Evolutionary conservation across 2,329 filamentous ascomycete species (phyloP), one percentile per base, ranked within the genome.

Genomic region (Sclerotinia trifoliorum): DNA sequence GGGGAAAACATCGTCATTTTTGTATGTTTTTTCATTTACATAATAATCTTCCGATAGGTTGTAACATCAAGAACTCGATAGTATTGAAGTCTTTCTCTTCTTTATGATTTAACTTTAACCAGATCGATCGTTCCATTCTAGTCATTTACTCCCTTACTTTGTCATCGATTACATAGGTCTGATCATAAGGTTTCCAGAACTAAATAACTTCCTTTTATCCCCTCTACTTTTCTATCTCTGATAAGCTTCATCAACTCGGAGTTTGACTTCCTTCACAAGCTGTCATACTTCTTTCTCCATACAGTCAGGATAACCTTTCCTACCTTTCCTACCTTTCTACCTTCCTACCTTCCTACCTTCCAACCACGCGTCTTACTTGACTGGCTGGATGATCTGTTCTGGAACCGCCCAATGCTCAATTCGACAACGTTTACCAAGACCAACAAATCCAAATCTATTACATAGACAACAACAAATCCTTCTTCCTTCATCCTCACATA

Each of bases 351-450:
- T 7, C 6, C 39, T 26, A 32, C 48, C 54, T 44, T 51, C 19
- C 29, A 44, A 48, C 24, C 56, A n/a, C 51, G 7, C 35, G 35
- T 62, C 24, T 8, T 52, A 67, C 56, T 24, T 46, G 35, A 32
- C n/a, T 66, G 55, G 65, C 65, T 67, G 65, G 52, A 67, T 54
- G 65, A 61, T n/a, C 29, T 66, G 24, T 60, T 62, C 56, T 61
- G 55, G 46, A 62, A 24, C 42, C 46, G 56, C 54, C 21, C 64
- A 51, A 42, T 39, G 11, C 42, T 66, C 65, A 54, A 44, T 67
- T 24, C 55, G 58, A 62, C 46, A 54, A 3, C 56, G 44, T 42
- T 67, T 67, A 57, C 42, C 56, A 46, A 52, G 11, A 42, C 56
- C 55, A 67, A 61, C 65, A 52, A 51, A 62, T 15, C 24, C 29